phyloP scores from a whole-genome alignment of 2,329 filamentous ascomycete genomes.

The Calonectria pseudoturangicola region DNA sequence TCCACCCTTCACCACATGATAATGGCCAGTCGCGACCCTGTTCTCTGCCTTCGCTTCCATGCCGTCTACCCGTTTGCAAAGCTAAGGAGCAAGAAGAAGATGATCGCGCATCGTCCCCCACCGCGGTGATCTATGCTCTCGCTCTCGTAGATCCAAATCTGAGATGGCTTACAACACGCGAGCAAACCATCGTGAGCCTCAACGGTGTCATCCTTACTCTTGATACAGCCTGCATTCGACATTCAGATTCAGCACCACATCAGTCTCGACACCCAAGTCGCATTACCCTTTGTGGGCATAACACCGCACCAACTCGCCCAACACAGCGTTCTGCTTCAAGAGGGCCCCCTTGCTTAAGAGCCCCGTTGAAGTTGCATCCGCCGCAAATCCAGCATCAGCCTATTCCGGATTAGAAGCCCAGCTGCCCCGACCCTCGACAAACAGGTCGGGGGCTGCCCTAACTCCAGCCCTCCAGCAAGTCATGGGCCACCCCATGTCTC shows the following conservation, averaged over 20 bases:
- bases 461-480: slow-evolving; percentile 20
- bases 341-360: background rate
- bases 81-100: background rate
- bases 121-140: slow-evolving; percentile 8
- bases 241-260: background rate
- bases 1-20: slow-evolving; percentile 44
- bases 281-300: slow-evolving; percentile 4
- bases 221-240: background rate
- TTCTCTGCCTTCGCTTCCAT: slow-evolving; percentile 8
- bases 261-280: background rate
- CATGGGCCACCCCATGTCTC: background rate
- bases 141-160: slow-evolving; percentile 13
- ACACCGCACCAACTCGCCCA: slow-evolving; percentile 23
- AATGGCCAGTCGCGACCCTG: slow-evolving; percentile 22
- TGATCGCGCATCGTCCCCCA: slow-evolving; percentile 1
- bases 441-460: slow-evolving; percentile 18
- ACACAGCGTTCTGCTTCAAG: slow-evolving; percentile 20
- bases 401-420: slow-evolving; percentile 17
- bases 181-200: background rate
- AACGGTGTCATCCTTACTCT: background rate
- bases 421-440: slow-evolving; percentile 2
- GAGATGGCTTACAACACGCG: background rate
- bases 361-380: slow-evolving; percentile 17
- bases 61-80: slow-evolving; percentile 14
- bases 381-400: slow-evolving; percentile 32